These are phyloP conservation scores for Fraxinus cuspidata DNA, from an alignment of 257 asterid genomes.

Conservation along the genomic window DNA sequence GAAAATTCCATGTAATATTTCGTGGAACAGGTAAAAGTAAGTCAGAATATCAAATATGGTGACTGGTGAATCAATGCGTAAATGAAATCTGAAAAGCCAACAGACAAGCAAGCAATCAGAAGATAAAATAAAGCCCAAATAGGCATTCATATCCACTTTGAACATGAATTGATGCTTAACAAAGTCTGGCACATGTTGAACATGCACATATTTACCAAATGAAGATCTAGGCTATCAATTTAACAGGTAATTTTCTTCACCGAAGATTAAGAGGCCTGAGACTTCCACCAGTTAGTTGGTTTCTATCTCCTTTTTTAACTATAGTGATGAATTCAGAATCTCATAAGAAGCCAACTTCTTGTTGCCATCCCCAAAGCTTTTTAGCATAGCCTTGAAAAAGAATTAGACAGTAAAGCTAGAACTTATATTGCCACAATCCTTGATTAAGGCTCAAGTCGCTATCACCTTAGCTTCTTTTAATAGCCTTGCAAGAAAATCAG, in stretches of 20 bases:
- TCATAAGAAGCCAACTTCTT: not conserved
- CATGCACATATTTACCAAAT: not conserved
- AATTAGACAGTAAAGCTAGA: not conserved
- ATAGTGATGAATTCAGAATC: not conserved
- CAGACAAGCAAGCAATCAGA: constrained; percentile 8
- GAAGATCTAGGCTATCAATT: not conserved
- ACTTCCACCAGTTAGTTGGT: not conserved
- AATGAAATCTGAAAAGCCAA: not conserved
- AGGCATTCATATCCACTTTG: not conserved
- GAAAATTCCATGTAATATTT: not conserved
- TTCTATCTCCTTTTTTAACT: not conserved
- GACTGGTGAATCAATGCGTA: not conserved
- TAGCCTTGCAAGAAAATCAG: not conserved
- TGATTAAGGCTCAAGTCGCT: not conserved
- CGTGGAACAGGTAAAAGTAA: not conserved
- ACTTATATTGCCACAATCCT: not conserved
- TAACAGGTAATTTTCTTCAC: not conserved
- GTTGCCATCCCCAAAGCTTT: not conserved
- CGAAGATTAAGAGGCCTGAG: constrained; percentile 5
- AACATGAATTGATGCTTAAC: constrained; percentile 4
- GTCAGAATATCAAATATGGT: not conserved
- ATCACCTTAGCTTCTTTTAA: not conserved
- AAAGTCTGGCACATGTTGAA: not conserved
- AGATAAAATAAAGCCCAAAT: not conserved
- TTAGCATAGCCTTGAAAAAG: not conserved